These are phyloP conservation scores for Talaromyces thailandensis DNA, from an alignment of 495 filamentous ascomycete species.

Conservation along the genomic window DNA sequence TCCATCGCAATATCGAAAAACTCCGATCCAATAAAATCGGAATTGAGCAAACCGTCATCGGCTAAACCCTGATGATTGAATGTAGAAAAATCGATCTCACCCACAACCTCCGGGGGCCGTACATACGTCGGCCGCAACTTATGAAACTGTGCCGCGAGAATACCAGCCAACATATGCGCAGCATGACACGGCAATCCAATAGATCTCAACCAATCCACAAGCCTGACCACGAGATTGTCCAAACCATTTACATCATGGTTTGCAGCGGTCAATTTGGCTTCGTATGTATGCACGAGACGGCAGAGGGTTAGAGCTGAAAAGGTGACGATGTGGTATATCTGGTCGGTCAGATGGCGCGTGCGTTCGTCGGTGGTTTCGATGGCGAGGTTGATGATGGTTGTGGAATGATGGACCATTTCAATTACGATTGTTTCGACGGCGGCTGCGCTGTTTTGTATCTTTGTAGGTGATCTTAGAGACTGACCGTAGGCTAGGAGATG, in stretches of 20 bases:
- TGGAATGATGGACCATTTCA: conserved; percentile 35
- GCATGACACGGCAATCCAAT: conserved; percentile 37
- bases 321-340: conserved; percentile 42
- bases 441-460: conserved; percentile 8
- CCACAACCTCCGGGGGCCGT: not conserved
- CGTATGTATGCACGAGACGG: conserved; percentile 27
- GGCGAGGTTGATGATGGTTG: conserved; percentile 30
- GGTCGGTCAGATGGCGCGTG: conserved; percentile 35
- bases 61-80: not conserved
- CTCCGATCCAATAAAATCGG: conserved; percentile 2
- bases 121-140: not conserved
- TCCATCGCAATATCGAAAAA: conserved; percentile 3
- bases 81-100: not conserved
- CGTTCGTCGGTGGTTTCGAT: conserved; percentile 38
- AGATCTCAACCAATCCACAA: conserved; percentile 32
- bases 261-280: conserved; percentile 17
- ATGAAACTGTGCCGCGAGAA: conserved; percentile 9
- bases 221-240: conserved; percentile 20
- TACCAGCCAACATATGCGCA: conserved; percentile 33
- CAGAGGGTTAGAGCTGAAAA: conserved; percentile 36
- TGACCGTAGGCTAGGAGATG: conserved; percentile 34
- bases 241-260: conserved; percentile 21
- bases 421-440: conserved; percentile 23
- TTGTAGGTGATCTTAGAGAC: conserved; percentile 26
- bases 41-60: not conserved